Evolutionary conservation across 2,329 filamentous ascomycete species (phyloP).

Genomic region (Colletotrichum paranaense): DNA sequence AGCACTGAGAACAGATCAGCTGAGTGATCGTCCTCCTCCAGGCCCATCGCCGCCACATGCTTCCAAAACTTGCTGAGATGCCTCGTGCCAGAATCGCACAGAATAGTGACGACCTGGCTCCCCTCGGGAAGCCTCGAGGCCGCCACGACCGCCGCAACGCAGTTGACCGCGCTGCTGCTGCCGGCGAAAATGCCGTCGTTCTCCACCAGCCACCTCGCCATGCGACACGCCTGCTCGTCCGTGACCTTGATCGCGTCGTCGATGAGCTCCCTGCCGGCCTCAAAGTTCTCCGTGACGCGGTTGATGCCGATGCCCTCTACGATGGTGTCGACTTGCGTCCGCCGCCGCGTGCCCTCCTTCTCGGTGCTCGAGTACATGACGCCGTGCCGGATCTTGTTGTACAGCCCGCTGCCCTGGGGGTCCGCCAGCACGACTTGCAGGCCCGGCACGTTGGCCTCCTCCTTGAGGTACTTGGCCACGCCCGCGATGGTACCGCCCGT

Average conservation of each 20-base stretch:
- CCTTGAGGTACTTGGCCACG: constrained; percentile 85
- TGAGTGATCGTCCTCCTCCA: constrained; percentile 67
- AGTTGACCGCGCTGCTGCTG: constrained; percentile 97
- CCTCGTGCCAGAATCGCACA: constrained; percentile 85
- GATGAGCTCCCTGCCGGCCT: constrained; percentile 84
- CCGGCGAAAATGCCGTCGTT: constrained; percentile 95
- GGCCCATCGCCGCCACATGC: constrained; percentile 73
- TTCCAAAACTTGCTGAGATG: constrained; percentile 91
- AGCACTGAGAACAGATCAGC: constrained; percentile 63
- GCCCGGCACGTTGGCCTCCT: constrained; percentile 65
- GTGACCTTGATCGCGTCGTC: constrained; percentile 91
- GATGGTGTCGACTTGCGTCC: constrained; percentile 93
- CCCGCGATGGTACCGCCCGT: constrained; percentile 95
- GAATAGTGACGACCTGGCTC: constrained; percentile 81
- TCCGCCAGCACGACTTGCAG: constrained; percentile 87
- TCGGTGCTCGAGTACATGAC: constrained; percentile 96
- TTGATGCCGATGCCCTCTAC: constrained; percentile 98
- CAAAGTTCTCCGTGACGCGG: constrained; percentile 92
- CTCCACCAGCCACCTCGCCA: constrained; percentile 97
- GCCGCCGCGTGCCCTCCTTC: constrained; percentile 86
- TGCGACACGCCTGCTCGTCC: constrained; percentile 87
- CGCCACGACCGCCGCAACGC: constrained; percentile 79
- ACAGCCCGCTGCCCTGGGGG: constrained; percentile 92
- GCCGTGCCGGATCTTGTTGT: constrained; percentile 90
- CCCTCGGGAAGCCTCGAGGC: constrained; percentile 71